Base-by-base conservation (phyloP, 106 monocot species). In the Xerophyta viscosa region DNA sequence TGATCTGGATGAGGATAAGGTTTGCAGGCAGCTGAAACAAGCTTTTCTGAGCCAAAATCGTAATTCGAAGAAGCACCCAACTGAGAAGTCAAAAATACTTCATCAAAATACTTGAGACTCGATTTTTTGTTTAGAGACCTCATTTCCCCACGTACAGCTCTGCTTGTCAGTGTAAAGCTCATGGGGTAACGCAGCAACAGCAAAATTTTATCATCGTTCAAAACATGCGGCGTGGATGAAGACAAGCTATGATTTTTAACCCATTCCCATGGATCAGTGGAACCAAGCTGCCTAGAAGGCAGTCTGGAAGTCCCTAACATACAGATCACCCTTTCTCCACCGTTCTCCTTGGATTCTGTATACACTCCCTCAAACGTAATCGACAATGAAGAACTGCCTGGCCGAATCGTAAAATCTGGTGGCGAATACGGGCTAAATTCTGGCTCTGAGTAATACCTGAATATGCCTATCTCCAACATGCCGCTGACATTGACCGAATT, bases 301-400 rank as follows among this genome's bases (percentile, higher is more conserved):
- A 86, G 59, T 29, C 46, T 49, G 6, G 86, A 54, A 51, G 57
- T 46, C 8, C 86, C 86, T 62, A 86, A 29, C 53, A 86, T 31
- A 48, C 86, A 80, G 26, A 86, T 20, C 21, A 73, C 63, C 48
- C 69, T 63, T 66, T 80, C 80, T 23, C 68, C 72, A 19, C 56
- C 77, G 69, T 67, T 68, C 17, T 20, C 46, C 27, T 61, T 27
- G 4, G 69, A 56, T 51, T 86, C 86, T 8, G 61, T 37, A 56
- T 86, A 86, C 2, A 86, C 58, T 1, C 86, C 80, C 66, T 86
- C 77, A 29, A 86, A 73, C 8, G 60, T 10, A 29, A 86, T 59
- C 27, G 23, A 64, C 1, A 85, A 63, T 31, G 63, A 62, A 0
- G 79, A 72, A 27, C 36, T 62, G 27, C 84, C 84, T 0, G 74